These are phyloP conservation scores for Thoreauomyces humboldtii DNA, from an alignment of 192 early-diverging fungal genomes.

Conservation along the genomic window DNA sequence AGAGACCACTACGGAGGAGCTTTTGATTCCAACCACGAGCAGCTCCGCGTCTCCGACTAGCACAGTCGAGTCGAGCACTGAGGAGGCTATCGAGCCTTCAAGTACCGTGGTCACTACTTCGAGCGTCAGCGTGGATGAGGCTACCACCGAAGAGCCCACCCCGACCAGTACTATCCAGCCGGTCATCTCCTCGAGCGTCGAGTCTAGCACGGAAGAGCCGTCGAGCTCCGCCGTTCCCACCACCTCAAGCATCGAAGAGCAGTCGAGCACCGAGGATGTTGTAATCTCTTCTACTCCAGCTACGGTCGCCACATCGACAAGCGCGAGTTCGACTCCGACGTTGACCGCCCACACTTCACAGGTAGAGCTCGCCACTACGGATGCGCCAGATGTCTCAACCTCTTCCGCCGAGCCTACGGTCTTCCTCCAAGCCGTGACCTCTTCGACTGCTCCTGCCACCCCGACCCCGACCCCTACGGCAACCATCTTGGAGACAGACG, in stretches of 20 bases:
- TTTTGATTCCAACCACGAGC: background rate
- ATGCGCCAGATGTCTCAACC: constrained; percentile 2
- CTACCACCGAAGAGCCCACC: background rate
- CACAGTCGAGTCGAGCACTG: constrained; percentile 1
- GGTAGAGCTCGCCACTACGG: constrained; percentile 1
- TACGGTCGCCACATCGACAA: background rate
- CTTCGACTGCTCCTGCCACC: constrained; percentile 1
- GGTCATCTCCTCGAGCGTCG: background rate
- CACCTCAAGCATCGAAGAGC: background rate
- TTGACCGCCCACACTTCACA: background rate
- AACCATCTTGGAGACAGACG: too few relatives aligned
- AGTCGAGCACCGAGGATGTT: background rate
- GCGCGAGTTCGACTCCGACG: background rate
- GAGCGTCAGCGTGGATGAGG: background rate
- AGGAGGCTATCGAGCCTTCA: background rate
- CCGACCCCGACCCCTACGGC: background rate
- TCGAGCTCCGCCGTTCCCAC: background rate
- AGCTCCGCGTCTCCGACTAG: background rate
- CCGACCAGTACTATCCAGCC: background rate
- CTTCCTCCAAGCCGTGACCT: background rate
- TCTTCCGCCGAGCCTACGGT: background rate
- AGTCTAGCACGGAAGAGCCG: background rate
- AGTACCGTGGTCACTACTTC: background rate
- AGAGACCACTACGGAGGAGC: background rate
- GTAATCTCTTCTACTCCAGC: background rate